Percentiles rank a stretch among this genome's conserved stretches.
phyloP scores from a whole-genome alignment of 768 basidiomycete species.

The Postia placenta region DNA sequence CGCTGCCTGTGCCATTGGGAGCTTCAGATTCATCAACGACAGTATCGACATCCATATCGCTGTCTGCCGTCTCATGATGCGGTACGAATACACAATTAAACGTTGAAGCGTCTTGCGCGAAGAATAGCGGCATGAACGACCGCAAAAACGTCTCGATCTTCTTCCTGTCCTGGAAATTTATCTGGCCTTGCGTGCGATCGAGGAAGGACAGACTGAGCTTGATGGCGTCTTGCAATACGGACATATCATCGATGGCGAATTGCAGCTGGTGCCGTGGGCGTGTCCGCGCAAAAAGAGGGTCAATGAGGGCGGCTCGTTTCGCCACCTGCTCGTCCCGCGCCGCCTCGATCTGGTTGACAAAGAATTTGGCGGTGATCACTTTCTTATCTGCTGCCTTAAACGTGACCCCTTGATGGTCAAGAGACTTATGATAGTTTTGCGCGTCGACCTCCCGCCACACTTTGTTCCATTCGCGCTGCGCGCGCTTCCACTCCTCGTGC shows the following conservation, averaged over 20 bases:
- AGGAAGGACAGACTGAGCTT: conserved; percentile 88
- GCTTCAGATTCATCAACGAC: conserved; percentile 32
- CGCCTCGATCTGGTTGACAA: background rate
- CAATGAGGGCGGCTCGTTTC: background rate
- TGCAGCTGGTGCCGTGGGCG: background rate
- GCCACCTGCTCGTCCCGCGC: background rate
- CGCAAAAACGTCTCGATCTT: conserved; percentile 81
- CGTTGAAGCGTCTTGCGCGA: conserved; percentile 57
- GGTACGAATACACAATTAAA: conserved; percentile 69
- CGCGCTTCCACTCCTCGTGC: background rate
- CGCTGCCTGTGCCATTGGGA: conserved; percentile 21
- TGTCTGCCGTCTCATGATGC: conserved; percentile 47
- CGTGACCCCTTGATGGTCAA: background rate
- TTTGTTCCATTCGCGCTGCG: background rate
- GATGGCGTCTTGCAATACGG: conserved; percentile 78
- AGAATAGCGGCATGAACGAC: conserved; percentile 26
- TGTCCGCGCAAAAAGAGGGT: background rate
- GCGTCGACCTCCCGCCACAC: background rate
- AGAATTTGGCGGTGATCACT: background rate
- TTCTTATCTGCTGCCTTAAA: background rate
- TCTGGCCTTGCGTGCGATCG: conserved; percentile 79
- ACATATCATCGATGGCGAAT: conserved; percentile 44
- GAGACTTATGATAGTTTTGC: background rate
- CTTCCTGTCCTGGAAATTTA: conserved; percentile 65
- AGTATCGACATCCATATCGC: conserved; percentile 43